Percentiles rank a stretch among this genome's conserved stretches.
phyloP scores from a whole-genome alignment of 345 rosid species.

The Hirschfeldia incana region DNA sequence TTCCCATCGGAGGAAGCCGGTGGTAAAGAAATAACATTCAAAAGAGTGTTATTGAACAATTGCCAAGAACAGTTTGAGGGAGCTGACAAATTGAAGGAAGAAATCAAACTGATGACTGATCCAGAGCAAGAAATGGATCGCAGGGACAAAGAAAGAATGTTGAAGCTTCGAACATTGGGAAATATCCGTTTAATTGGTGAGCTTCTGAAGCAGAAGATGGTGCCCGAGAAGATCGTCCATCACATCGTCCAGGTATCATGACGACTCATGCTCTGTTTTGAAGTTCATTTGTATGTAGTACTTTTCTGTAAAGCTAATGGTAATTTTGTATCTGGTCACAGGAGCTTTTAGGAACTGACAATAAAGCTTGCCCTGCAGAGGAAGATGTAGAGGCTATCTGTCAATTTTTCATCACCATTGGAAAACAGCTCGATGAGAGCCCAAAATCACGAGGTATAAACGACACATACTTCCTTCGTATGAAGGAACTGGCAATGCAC shows the following conservation, averaged over 20 bases:
- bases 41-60: conserved; percentile 70
- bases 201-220: conserved; percentile 93
- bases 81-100: conserved; percentile 75
- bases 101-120: conserved; percentile 67
- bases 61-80: conserved; percentile 98
- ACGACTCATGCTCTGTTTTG: background rate
- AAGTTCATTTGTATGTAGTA: background rate
- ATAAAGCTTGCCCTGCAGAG: conserved; percentile 68
- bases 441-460: conserved; percentile 65
- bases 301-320: conserved; percentile 13
- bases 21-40: conserved; percentile 83
- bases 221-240: conserved; percentile 88
- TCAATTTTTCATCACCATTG: conserved; percentile 79
- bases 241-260: conserved; percentile 73
- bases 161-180: conserved; percentile 83
- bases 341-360: conserved; percentile 83
- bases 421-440: conserved; percentile 84
- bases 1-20: conserved; percentile 85
- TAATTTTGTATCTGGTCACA: conserved; percentile 32
- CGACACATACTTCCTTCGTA: conserved; percentile 58
- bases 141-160: conserved; percentile 75
- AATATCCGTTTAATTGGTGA: conserved; percentile 92
- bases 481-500: conserved; percentile 66
- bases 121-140: conserved; percentile 84
- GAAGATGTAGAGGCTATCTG: conserved; percentile 92